phyloP scores from a whole-genome alignment of 495 filamentous ascomycete species.

The Darksidea phi region DNA sequence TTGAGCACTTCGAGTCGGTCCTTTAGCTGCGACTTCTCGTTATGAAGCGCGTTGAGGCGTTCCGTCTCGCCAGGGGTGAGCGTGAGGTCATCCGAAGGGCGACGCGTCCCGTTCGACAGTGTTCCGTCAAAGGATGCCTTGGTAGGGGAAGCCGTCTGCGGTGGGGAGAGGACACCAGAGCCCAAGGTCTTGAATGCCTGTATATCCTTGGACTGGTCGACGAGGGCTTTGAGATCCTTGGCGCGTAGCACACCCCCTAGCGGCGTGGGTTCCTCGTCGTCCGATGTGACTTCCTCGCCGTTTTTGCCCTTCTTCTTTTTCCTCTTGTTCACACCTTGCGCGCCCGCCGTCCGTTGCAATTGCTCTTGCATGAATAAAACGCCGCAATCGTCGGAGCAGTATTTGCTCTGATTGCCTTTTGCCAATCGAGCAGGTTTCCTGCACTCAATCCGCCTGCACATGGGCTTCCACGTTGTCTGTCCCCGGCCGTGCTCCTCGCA shows the following conservation, averaged over 20 bases:
- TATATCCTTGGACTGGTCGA: constrained; percentile 49
- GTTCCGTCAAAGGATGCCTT: constrained; percentile 27
- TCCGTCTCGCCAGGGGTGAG: constrained; percentile 34
- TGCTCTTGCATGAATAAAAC: constrained; percentile 56
- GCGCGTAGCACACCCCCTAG: constrained; percentile 59
- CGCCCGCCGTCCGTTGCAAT: constrained; percentile 29
- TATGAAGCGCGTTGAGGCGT: constrained; percentile 34
- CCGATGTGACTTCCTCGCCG: constrained; percentile 31
- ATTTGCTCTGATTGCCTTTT: constrained; percentile 57
- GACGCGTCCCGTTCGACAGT: constrained; percentile 4
- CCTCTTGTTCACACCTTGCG: constrained; percentile 10
- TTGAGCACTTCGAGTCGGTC: constrained; percentile 40
- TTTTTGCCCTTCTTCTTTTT: constrained; percentile 35
- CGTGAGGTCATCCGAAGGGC: constrained; percentile 9
- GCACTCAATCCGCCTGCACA: constrained; percentile 63
- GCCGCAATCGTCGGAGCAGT: constrained; percentile 67
- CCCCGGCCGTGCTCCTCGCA: constrained; percentile 56
- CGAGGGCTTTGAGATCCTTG: constrained; percentile 57
- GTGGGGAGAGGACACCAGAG: constrained; percentile 47
- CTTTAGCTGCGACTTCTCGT: constrained; percentile 37
- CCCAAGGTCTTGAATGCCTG: constrained; percentile 60
- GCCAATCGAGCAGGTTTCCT: constrained; percentile 58
- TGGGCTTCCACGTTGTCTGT: constrained; percentile 66
- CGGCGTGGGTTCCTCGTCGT: constrained; percentile 52
- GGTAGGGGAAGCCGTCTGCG: constrained; percentile 38